phyloP scores from a whole-genome alignment of 129 eudicot species.

The Cynara cardunculus region DNA sequence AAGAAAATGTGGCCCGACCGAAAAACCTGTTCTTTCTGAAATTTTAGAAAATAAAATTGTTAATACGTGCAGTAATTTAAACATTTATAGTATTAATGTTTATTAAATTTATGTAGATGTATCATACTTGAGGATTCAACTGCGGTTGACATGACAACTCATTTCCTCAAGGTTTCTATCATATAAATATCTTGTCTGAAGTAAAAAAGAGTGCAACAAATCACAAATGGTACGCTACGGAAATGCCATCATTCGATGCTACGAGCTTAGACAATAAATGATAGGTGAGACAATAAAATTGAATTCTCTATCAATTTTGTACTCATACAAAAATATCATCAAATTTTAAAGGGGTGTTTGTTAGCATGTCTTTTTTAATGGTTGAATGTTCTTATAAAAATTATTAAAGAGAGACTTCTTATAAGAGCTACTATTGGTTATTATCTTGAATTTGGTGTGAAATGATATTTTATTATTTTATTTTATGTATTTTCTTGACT shows the following conservation, averaged over 20 bases:
- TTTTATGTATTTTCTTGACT: too few relatives aligned
- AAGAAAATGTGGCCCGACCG: conserved; percentile 9
- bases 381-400: too few relatives aligned
- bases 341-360: not conserved
- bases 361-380: not conserved
- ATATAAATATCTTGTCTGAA: not conserved
- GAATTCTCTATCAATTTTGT: not conserved
- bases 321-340: not conserved
- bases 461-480: too few relatives aligned
- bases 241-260: not conserved
- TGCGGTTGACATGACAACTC: not conserved
- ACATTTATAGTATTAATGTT: too few relatives aligned
- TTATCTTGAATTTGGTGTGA: too few relatives aligned
- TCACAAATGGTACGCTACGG: not conserved
- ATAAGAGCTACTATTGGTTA: too few relatives aligned
- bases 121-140: not conserved
- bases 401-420: too few relatives aligned
- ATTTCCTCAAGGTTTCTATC: not conserved
- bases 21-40: not conserved
- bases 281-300: not conserved
- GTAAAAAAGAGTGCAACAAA: not conserved
- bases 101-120: not conserved
- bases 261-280: not conserved
- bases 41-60: not conserved
- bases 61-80: too few relatives aligned